Base-by-base conservation (phyloP, 306 rosid species). In the Morella rubra region DNA sequence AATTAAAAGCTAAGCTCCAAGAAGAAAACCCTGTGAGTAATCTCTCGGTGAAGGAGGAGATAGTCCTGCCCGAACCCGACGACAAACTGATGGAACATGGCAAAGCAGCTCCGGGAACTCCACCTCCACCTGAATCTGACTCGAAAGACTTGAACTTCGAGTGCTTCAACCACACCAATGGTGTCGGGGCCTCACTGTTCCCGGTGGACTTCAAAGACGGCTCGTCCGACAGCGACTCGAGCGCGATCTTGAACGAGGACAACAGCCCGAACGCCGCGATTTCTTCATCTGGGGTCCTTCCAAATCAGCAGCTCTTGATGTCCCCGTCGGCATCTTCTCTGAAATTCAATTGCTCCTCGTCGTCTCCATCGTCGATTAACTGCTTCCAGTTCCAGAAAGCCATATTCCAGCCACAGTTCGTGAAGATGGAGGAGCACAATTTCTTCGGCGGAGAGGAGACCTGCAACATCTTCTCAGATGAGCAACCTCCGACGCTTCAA, bases 351-450 rank as follows among this genome's bases (percentile, higher is more conserved):
- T 84, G 84, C 69, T 76, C 84, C 0, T 77, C 87, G 0, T 72
- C 90, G 0, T 74, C 92, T 2, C 73, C 87, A 1, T 74, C 90
- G 4, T 76, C 96, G 6, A 75, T 85, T 69, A 86, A 78, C 37
- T 89, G 93, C 80, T 85, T 88, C 54, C 91, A 85, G 80, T 90
- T 86, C 67, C 92, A 90, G 79, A 93, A 86, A 80, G 50, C 78
- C 2, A 32, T 32, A 45, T 86, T 71, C 74, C 91, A 82, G 32
- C 66, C 92, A 8, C 98, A 82, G 84, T 91, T 74, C 19, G 96
- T 90, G 83, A 95, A 89, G 84, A 83, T 88, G 82, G 99, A 95
- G 83, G 99, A 95, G 84, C 97, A 95, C 71, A 89, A 95, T 73
- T 92, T 95, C 88, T 89, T 92, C 15, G 82, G 96, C 61, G 85